A percentile compares a stretch with the other conserved stretches of the same genome.
Evolutionary conservation across 202 grass and related monocot genomes (phyloP).

Genomic region (Bolboschoenoplectus hybrid): DNA sequence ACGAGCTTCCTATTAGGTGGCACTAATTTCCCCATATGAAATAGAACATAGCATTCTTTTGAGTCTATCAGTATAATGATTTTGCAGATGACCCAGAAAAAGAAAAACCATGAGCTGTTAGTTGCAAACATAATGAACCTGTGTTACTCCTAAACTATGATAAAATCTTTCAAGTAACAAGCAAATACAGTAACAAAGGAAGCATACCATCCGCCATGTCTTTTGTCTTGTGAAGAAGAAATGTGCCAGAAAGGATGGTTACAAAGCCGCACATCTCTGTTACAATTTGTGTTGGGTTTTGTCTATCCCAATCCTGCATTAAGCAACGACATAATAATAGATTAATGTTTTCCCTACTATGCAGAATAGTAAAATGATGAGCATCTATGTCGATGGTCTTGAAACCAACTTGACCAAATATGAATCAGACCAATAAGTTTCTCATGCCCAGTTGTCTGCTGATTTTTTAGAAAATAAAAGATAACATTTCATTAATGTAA

Average conservation of each 20-base stretch:
- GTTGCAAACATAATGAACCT: background rate
- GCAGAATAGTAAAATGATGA: background rate
- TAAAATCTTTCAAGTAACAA: slow-evolving; percentile 10
- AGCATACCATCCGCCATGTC: slow-evolving; percentile 88
- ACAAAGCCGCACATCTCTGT: slow-evolving; percentile 97
- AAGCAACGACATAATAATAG: slow-evolving; percentile 23
- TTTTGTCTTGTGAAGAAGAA: slow-evolving; percentile 99
- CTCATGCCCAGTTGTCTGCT: background rate
- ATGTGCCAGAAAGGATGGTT: slow-evolving; percentile 93
- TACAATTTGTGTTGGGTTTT: slow-evolving; percentile 97
- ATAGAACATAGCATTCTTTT: background rate
- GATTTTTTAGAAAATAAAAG: background rate
- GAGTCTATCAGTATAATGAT: background rate
- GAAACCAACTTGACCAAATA: background rate
- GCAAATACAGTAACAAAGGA: background rate
- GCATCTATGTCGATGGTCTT: background rate
- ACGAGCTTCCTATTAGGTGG: background rate
- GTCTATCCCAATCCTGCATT: slow-evolving; percentile 90
- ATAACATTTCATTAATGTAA: background rate
- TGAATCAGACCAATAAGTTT: background rate
- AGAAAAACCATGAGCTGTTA: slow-evolving; percentile 16
- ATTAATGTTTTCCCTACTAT: background rate
- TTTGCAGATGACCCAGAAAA: slow-evolving; percentile 19
- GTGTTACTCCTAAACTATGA: background rate
- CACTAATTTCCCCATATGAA: background rate